phyloP scores from a whole-genome alignment of 1,284 basidiomycete genomes.

The Grifola frondosa region DNA sequence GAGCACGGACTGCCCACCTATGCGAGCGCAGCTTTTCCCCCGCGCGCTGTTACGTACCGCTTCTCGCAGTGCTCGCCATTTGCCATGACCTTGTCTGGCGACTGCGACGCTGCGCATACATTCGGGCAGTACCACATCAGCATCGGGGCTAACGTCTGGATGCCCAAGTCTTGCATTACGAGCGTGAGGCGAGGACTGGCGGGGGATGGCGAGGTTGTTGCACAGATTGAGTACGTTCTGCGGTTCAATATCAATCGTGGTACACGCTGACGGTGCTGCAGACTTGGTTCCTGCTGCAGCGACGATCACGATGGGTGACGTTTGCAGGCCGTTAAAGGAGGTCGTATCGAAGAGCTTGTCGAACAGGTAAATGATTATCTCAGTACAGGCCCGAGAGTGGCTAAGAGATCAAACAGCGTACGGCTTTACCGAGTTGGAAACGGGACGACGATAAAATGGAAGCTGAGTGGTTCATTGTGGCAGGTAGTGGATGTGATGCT shows the following conservation, averaged over 20 bases:
- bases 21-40: slow-evolving; percentile 17
- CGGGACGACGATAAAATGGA: slow-evolving; percentile 26
- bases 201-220: slow-evolving; percentile 23
- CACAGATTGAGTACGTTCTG: slow-evolving; percentile 27
- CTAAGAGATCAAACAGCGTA: slow-evolving; percentile 9
- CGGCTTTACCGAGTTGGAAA: slow-evolving; percentile 22
- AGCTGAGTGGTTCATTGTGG: slow-evolving; percentile 22
- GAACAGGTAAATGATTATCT: slow-evolving; percentile 17
- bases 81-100: slow-evolving; percentile 21
- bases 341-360: slow-evolving; percentile 22
- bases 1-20: slow-evolving; percentile 24
- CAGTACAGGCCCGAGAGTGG: neutral
- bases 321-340: slow-evolving; percentile 18
- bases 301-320: slow-evolving; percentile 21
- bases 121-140: slow-evolving; percentile 23
- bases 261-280: neutral
- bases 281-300: slow-evolving; percentile 18
- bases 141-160: slow-evolving; percentile 29
- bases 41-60: slow-evolving; percentile 16
- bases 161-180: slow-evolving; percentile 24
- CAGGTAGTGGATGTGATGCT: slow-evolving; percentile 16
- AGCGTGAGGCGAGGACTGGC: slow-evolving; percentile 21
- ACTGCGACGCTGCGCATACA: slow-evolving; percentile 1
- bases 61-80: slow-evolving; percentile 27
- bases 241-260: neutral